Conservation (phyloP, 176 grass and related monocot genomes). For the Urochloa ruziziensis region DNA sequence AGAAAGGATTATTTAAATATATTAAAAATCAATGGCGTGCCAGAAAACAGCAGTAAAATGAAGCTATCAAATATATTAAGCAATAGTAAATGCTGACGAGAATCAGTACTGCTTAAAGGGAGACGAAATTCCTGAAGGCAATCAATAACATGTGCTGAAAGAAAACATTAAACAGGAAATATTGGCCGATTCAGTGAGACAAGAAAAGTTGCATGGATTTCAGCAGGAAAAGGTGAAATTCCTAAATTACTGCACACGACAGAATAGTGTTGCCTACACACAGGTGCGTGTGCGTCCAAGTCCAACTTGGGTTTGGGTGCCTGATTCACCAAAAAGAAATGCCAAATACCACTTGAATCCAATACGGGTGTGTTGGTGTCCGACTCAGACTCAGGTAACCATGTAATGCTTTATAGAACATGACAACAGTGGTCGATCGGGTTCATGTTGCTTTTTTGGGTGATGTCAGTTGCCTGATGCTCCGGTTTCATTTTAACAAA, state of each 20-base stretch:
- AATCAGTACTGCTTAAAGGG: background rate
- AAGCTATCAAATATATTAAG: background rate
- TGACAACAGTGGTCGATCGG: background rate
- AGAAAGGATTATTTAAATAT: background rate
- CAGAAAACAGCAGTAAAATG: slow-evolving; percentile 14
- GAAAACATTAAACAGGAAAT: background rate
- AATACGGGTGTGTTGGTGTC: background rate
- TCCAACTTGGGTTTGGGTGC: background rate
- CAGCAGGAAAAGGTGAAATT: background rate
- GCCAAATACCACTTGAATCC: background rate
- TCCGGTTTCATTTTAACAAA: background rate
- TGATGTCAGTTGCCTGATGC: background rate
- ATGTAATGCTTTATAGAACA: background rate
- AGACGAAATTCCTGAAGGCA: background rate
- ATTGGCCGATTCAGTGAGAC: background rate
- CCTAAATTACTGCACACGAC: background rate
- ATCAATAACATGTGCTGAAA: slow-evolving; percentile 1
- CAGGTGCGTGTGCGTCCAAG: background rate
- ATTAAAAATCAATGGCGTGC: background rate
- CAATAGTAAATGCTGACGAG: background rate
- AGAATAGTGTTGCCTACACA: background rate
- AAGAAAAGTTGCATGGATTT: background rate
- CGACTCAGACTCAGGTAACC: background rate
- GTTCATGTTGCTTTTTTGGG: background rate
- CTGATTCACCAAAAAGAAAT: background rate